Percentiles rank a stretch among this genome's conserved stretches.
Conservation (phyloP, 2,329 filamentous ascomycete species). For the Penicillium sclerotigenum region DNA sequence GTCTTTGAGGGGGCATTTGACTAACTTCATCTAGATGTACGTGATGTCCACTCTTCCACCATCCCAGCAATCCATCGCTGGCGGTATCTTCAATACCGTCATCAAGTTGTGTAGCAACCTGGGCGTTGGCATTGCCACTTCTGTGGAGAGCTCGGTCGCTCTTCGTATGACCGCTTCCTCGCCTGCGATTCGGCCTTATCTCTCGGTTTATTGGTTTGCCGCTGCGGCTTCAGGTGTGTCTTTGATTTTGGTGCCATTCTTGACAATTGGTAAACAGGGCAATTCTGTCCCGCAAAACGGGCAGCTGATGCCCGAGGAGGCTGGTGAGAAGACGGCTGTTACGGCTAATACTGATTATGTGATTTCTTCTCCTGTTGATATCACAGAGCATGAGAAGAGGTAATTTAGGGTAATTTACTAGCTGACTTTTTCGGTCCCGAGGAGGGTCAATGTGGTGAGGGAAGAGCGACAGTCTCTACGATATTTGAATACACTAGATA, state of each 20-base stretch:
- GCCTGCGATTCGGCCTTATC: conserved; percentile 26
- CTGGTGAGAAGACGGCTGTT: background rate
- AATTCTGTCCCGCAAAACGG: background rate
- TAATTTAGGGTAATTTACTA: background rate
- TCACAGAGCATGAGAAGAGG: background rate
- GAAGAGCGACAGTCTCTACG: background rate
- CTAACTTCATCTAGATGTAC: conserved; percentile 54
- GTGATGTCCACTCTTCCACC: conserved; percentile 63
- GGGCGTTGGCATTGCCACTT: conserved; percentile 59
- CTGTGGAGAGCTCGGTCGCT: conserved; percentile 23
- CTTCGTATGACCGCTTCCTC: conserved; percentile 15
- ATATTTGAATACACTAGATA: background rate
- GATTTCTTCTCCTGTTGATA: background rate
- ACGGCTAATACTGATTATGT: background rate
- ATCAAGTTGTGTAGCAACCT: conserved; percentile 59
- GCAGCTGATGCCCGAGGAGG: background rate
- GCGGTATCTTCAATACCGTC: conserved; percentile 66
- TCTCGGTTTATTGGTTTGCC: conserved; percentile 31
- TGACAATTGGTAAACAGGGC: conserved; percentile 31
- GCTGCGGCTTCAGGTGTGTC: conserved; percentile 28
- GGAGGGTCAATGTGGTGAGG: background rate
- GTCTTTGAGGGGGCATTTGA: background rate
- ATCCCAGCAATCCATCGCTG: conserved; percentile 63
- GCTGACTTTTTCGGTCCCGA: background rate
- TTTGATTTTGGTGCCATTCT: conserved; percentile 29